These are phyloP conservation scores for Flaveria robusta DNA, from an alignment of 129 eudicot genomes.

Conservation along the genomic window DNA sequence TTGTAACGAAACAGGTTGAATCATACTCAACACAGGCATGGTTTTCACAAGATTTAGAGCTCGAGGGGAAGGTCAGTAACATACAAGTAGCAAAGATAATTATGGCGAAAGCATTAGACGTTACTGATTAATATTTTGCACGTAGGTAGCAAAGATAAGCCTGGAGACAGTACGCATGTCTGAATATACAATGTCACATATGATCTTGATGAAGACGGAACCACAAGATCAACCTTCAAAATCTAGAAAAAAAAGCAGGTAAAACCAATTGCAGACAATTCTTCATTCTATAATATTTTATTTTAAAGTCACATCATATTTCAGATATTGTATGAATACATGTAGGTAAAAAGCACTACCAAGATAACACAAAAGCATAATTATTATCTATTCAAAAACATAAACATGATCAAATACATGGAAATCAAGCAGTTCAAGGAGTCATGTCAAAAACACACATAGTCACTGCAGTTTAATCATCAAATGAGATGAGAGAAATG, in stretches of 20 bases:
- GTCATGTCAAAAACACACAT: constrained; percentile 3
- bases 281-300: neutral
- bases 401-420: constrained; percentile 4
- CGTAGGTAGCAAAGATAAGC: constrained; percentile 67
- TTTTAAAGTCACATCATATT: neutral
- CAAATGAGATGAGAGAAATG: constrained; percentile 53
- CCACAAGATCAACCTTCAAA: constrained; percentile 35
- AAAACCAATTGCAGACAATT: neutral
- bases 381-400: neutral
- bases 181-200: constrained; percentile 67
- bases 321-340: neutral
- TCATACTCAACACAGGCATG: constrained; percentile 69
- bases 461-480: constrained; percentile 10
- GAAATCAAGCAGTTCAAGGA: neutral
- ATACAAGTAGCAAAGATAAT: neutral
- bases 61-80: constrained; percentile 55
- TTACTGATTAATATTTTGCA: neutral
- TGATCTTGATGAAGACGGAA: constrained; percentile 61
- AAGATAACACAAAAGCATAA: constrained; percentile 10
- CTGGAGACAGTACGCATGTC: constrained; percentile 48
- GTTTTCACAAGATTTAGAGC: constrained; percentile 58
- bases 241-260: constrained; percentile 38
- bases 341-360: no score
- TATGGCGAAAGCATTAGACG: neutral
- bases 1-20: constrained; percentile 65